Conservation (phyloP, 2,329 filamentous ascomycete genomes). For the Pseudopithomyces chartarum region DNA sequence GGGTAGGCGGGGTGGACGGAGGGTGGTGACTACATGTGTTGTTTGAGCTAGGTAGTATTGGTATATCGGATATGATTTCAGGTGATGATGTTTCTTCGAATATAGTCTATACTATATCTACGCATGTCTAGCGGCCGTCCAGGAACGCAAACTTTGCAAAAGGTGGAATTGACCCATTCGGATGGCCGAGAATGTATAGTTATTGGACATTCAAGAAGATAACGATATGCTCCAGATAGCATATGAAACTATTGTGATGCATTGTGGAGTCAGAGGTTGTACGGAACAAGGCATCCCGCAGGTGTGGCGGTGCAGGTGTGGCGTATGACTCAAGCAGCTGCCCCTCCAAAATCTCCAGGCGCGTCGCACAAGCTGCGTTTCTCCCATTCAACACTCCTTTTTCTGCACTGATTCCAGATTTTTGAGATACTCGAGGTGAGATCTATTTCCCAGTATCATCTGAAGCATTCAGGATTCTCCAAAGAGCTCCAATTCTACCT, state of each 20-base stretch:
- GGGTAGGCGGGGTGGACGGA: no score
- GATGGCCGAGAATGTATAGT: no score
- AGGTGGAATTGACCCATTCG: no score
- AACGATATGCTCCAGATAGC: neutral
- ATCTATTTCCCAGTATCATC: neutral
- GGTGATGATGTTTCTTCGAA: no score
- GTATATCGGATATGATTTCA: no score
- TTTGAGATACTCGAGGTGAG: neutral
- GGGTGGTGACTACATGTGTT: no score
- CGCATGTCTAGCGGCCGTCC: no score
- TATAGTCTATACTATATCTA: no score
- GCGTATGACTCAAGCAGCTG: slow-evolving; percentile 13
- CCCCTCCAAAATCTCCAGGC: slow-evolving; percentile 15
- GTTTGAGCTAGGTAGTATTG: no score
- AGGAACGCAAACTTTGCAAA: no score
- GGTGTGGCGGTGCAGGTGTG: slow-evolving; percentile 8
- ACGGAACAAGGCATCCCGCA: slow-evolving; percentile 7
- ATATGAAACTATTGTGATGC: slow-evolving; percentile 6
- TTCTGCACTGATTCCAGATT: neutral
- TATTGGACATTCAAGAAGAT: neutral
- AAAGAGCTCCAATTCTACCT: neutral
- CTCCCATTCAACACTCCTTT: neutral
- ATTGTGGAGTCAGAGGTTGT: neutral
- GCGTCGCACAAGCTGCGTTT: slow-evolving; percentile 2
- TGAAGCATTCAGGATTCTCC: neutral